Evolutionary conservation across 2,329 filamentous ascomycete species (phyloP).

Genomic region (Xylariales sp.): DNA sequence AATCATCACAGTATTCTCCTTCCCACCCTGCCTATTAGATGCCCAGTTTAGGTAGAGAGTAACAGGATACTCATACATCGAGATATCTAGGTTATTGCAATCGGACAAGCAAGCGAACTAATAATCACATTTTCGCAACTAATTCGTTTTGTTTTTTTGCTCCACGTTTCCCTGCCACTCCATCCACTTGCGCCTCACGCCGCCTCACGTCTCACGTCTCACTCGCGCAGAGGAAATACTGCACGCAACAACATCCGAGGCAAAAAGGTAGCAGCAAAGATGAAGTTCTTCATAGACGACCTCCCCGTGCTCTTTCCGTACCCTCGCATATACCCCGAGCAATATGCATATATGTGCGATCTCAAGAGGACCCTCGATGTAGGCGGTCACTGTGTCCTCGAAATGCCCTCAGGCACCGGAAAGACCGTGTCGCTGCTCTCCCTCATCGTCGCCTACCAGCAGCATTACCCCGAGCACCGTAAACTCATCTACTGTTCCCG

Average conservation of each 20-base stretch:
- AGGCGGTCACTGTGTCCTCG: conserved; percentile 93
- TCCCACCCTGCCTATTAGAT: not conserved
- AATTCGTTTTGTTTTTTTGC: not conserved
- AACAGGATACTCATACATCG: not conserved
- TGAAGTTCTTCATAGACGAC: conserved; percentile 83
- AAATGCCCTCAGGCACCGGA: conserved; percentile 98
- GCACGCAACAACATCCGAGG: not conserved
- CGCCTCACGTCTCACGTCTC: no score
- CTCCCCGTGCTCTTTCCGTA: conserved; percentile 57
- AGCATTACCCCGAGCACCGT: conserved; percentile 89
- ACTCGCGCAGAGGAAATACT: not conserved
- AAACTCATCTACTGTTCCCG: conserved; percentile 99
- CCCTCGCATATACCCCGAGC: conserved; percentile 64
- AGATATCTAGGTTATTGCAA: not conserved
- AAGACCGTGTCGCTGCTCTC: conserved; percentile 97
- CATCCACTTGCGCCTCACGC: not conserved
- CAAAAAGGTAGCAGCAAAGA: conserved; percentile 50
- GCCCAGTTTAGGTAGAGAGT: not conserved
- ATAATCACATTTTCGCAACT: not conserved
- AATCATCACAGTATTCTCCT: not conserved
- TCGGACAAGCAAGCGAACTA: not conserved
- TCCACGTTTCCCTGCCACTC: not conserved
- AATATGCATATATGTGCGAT: conserved; percentile 86
- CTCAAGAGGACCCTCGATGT: conserved; percentile 91
- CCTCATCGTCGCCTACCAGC: conserved; percentile 95